Base-by-base conservation (phyloP, 2,329 filamentous ascomycete species). In the Cytospora piceicola region DNA sequence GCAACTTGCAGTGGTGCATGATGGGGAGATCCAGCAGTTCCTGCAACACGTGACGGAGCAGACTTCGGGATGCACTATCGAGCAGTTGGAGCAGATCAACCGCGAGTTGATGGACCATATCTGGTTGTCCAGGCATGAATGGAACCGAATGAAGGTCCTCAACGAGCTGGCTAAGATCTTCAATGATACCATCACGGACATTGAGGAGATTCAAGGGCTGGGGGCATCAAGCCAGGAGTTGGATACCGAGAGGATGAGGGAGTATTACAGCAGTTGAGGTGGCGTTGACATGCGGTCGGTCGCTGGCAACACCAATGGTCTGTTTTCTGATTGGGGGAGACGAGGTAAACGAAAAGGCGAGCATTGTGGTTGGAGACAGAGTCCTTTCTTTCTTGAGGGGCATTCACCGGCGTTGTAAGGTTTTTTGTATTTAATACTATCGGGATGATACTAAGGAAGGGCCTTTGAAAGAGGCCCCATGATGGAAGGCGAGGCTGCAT, bases 11-110 rank as follows among this genome's bases (percentile, higher is more conserved):
- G 76, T 83, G 46, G 69, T 83, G 4, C 75, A 82, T 34, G 81
- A 84, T 15, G 73, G 73, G 0, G 81, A 85, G 34, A 80, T 93
- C 29, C 76, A 80, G 2, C 75, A 80, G 8, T 83, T 96, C 63
- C 82, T 93, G 64, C 75, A 82, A 0, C 81, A 87, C 46, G 80
- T 97, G 39, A 88, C 89, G 0, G 78, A 85, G 32, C 82, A 83
- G 54, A 94, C 91, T 2, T 89, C 87, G 24, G 92, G 92, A 0
- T 92, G 91, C 75, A 91, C 90, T 0, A 91, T 99, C 61, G 95
- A 99, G 78, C 94, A 99, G 76, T 81, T 99, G 24, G 94, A 98
- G 81, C 94, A 98, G 77, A 89, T 97, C 75, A 94, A 94, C 75
- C 90, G 93, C 9, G 88, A 90, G 70, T 81, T 98, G 69, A 98